phyloP scores from a whole-genome alignment of 2,329 filamentous ascomycete genomes.

The Fusarium illudens region DNA sequence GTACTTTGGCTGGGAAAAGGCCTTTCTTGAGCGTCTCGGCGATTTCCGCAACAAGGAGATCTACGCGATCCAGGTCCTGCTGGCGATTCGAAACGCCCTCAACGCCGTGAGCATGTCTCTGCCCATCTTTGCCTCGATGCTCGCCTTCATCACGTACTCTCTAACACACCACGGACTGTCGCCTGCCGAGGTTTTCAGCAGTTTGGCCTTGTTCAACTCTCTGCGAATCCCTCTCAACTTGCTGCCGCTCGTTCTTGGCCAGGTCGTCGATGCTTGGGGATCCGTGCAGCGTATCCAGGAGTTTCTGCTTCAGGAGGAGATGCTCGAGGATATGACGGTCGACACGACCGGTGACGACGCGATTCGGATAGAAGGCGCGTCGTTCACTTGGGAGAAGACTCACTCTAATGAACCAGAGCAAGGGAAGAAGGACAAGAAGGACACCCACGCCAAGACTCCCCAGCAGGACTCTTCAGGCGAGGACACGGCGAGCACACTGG shows the following conservation, averaged over 20 bases:
- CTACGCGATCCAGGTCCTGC: constrained; percentile 79
- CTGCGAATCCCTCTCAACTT: constrained; percentile 90
- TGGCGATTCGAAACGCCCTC: constrained; percentile 86
- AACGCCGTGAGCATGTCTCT: constrained; percentile 85
- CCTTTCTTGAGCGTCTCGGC: constrained; percentile 80
- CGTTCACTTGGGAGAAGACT: constrained; percentile 87
- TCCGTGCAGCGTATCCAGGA: constrained; percentile 87
- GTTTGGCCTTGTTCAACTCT: constrained; percentile 93
- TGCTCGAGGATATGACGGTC: constrained; percentile 71
- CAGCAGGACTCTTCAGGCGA: constrained; percentile 50
- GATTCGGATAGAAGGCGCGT: constrained; percentile 74
- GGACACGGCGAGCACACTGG: constrained; percentile 63
- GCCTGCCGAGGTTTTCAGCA: constrained; percentile 84
- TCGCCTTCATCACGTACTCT: constrained; percentile 87
- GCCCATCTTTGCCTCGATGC: constrained; percentile 93
- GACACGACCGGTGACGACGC: constrained; percentile 70
- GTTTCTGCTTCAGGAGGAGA: constrained; percentile 87
- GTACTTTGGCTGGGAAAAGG: constrained; percentile 93
- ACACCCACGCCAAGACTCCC: constrained; percentile 31
- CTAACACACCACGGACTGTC: constrained; percentile 72
- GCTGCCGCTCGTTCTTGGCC: constrained; percentile 86
- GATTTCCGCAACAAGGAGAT: constrained; percentile 82
- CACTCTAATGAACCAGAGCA: constrained; percentile 62
- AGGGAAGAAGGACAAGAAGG: constrained; percentile 58
- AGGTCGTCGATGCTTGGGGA: constrained; percentile 88